These are phyloP conservation scores for Tolypocladium inflatum DNA, from an alignment of 2,329 filamentous ascomycete species.

Conservation along the genomic window DNA sequence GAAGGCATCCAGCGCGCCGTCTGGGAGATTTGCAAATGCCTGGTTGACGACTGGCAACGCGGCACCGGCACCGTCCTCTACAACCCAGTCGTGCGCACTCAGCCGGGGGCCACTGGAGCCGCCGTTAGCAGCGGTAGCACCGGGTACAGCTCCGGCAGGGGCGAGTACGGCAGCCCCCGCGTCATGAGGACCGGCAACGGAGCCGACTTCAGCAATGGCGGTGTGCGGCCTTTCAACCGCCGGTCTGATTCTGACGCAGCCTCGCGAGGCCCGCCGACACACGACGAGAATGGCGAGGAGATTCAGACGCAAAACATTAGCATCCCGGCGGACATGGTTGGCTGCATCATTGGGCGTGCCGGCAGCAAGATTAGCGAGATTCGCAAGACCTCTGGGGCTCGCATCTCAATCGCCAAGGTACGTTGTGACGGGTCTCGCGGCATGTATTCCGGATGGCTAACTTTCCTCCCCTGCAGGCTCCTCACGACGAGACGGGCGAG, in stretches of 20 bases:
- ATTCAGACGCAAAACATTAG: slow-evolving; percentile 99
- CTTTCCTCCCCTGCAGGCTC: slow-evolving; percentile 41
- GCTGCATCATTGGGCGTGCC: slow-evolving; percentile 92
- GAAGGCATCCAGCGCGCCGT: slow-evolving; percentile 92
- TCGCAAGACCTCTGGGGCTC: slow-evolving; percentile 88
- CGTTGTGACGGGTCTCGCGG: slow-evolving; percentile 7
- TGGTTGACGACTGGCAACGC: slow-evolving; percentile 95
- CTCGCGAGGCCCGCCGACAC: slow-evolving; percentile 71
- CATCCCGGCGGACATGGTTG: slow-evolving; percentile 99
- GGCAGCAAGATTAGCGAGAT: slow-evolving; percentile 99
- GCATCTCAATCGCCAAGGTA: slow-evolving; percentile 94
- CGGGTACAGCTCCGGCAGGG: slow-evolving; percentile 25
- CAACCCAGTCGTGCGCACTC: slow-evolving; percentile 88
- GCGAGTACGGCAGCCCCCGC: slow-evolving; percentile 54
- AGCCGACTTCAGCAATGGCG: slow-evolving; percentile 86
- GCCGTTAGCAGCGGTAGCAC: slow-evolving; percentile 25
- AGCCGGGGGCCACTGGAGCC: slow-evolving; percentile 44
- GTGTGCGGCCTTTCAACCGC: slow-evolving; percentile 57
- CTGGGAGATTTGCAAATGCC: slow-evolving; percentile 98
- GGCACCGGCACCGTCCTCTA: slow-evolving; percentile 96
- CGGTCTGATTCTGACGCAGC: slow-evolving; percentile 78
- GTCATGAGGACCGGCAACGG: slow-evolving; percentile 95
- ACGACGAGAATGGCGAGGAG: slow-evolving; percentile 94
- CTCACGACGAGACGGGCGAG: slow-evolving; percentile 95
- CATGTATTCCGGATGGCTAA: not conserved